Evolutionary conservation across 192 early-diverging fungal species (phyloP), one percentile per base, ranked within the genome.

Genomic region (Gaertneriomyces semiglobifer): DNA sequence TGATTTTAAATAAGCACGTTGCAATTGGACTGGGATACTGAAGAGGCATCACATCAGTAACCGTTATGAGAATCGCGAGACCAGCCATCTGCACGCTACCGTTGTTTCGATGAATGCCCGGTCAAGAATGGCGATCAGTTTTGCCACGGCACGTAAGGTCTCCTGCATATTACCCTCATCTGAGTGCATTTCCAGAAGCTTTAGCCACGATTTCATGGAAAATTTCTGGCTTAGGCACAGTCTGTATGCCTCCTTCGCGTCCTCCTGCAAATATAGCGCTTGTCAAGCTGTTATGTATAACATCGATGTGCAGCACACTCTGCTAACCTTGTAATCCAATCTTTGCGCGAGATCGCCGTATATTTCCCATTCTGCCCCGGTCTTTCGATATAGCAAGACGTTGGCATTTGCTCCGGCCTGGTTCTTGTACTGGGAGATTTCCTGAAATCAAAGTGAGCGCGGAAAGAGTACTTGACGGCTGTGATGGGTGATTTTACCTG

Each of bases 331-430:
- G 61, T 96, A 91, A 53, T 89, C 85, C 43, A 99, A 75, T 41
- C 97, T 86, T 50, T 88, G 78, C 1, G 92, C 90, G 53, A 99
- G 80, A 63, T 99, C 94, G 20, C 95, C 97, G 58, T 93, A 90
- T 20, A 95, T 83, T 74, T 99, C 97, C 97, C 97, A 99, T 72
- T 99, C 97, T 41, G 94, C 90, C 58, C 90, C 91, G 18, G 93
- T 94, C 78, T 95, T 95, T 40, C 92, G 90, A 69, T 93, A 93
- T 33, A 90, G 75, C 42, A 92, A 74, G 4, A 72, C 69, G 43
- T 48, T 92, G 83, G 58, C 87, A 82, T 16, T 74, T 71, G 83
- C 74, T 20, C 81, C 83, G 62, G 70, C 56, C 44, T 71, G 63
- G 16, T 67, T 72, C 42, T 72, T 86, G 62, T 76, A 93, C 70